Evolutionary conservation across 257 asterid genomes (phyloP).

Genomic region (Primulina eburnea): DNA sequence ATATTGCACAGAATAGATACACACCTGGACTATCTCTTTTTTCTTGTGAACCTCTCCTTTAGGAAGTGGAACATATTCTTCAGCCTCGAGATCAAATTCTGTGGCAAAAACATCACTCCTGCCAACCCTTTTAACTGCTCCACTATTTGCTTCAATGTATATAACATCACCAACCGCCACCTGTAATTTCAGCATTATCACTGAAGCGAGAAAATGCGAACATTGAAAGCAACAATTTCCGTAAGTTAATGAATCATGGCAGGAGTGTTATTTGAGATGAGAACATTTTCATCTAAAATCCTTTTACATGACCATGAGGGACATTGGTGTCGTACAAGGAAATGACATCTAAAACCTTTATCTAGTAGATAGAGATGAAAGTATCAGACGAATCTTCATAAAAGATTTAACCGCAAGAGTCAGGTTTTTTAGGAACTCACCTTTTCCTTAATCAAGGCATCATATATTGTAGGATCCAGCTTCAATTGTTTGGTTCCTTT

Average conservation of each 20-base stretch:
- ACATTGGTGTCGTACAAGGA: not conserved
- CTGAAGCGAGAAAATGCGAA: constrained; percentile 20
- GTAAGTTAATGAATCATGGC: not conserved
- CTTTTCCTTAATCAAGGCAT: constrained; percentile 93
- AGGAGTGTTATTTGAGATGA: not conserved
- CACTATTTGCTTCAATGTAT: constrained; percentile 87
- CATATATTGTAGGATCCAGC: constrained; percentile 93
- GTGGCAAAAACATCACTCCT: constrained; percentile 98
- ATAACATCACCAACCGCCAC: constrained; percentile 99
- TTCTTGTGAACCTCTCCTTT: constrained; percentile 99
- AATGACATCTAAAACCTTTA: not conserved
- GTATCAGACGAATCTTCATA: not conserved
- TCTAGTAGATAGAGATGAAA: not conserved
- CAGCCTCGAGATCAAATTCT: constrained; percentile 97
- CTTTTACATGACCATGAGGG: not conserved
- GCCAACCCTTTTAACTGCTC: constrained; percentile 98
- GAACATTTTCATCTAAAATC: constrained; percentile 14
- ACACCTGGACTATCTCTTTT: constrained; percentile 94
- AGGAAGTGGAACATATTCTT: constrained; percentile 96
- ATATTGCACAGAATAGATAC: constrained; percentile 13
- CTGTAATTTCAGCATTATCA: constrained; percentile 38
- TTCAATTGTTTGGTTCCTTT: constrained; percentile 93
- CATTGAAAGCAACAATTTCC: not conserved
- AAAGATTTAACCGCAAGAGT: not conserved
- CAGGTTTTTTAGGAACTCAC: constrained; percentile 27